Evolutionary conservation across 106 monocot species (phyloP).

Genomic region (Phalaenopsis aphrodite): DNA sequence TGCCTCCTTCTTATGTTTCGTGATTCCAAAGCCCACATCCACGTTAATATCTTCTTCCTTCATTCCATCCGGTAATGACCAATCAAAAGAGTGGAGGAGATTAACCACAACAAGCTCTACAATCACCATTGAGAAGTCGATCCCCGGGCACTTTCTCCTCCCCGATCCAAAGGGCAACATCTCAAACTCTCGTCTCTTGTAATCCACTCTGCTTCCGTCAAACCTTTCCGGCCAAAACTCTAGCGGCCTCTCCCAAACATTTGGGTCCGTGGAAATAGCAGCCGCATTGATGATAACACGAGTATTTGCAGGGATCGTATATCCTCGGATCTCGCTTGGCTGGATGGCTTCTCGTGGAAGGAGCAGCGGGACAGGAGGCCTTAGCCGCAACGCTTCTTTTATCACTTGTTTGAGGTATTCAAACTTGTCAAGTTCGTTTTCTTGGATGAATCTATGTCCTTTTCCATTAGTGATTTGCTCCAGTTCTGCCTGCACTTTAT

Average conservation of each 20-base stretch:
- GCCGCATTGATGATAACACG: slow-evolving; percentile 82
- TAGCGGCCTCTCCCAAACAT: slow-evolving; percentile 19
- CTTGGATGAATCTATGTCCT: not conserved
- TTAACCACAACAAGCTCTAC: slow-evolving; percentile 2
- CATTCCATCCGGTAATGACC: not conserved
- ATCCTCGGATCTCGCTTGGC: slow-evolving; percentile 10
- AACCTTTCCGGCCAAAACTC: slow-evolving; percentile 39
- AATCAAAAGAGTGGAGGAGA: slow-evolving; percentile 8
- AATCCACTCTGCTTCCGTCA: not conserved
- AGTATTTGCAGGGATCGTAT: slow-evolving; percentile 34
- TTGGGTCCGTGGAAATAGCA: slow-evolving; percentile 43
- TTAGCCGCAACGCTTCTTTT: slow-evolving; percentile 20
- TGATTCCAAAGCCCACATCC: not conserved
- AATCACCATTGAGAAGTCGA: not conserved
- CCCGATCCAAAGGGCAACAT: slow-evolving; percentile 42
- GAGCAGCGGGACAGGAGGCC: slow-evolving; percentile 11
- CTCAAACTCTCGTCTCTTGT: slow-evolving; percentile 27
- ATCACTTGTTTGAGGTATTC: slow-evolving; percentile 17
- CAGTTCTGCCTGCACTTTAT: slow-evolving; percentile 16
- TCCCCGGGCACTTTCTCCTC: slow-evolving; percentile 44
- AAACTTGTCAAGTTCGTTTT: slow-evolving; percentile 10
- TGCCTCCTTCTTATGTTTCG: too few relatives aligned
- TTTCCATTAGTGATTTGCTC: not conserved
- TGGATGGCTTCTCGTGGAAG: slow-evolving; percentile 11
- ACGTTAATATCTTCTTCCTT: slow-evolving; percentile 2